Percentiles rank a stretch among this genome's conserved stretches.
These are phyloP conservation scores for Stephania japonica DNA, from an alignment of 164 flowering plant genomes.

Conservation along the genomic window DNA sequence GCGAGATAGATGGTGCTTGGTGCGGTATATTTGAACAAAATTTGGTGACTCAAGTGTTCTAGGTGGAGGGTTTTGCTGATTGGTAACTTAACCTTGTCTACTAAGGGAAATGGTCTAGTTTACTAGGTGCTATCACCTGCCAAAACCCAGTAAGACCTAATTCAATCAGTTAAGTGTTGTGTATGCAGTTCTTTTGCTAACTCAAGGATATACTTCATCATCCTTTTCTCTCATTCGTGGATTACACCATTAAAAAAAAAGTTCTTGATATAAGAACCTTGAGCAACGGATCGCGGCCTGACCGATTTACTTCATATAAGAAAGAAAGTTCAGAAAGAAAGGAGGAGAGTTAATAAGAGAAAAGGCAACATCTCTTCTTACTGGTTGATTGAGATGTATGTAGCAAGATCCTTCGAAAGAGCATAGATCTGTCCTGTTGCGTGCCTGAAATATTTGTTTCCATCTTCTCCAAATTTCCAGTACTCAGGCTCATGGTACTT, in stretches of 20 bases:
- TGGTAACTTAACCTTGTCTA: not conserved
- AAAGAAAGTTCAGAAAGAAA: not conserved
- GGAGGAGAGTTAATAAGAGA: not conserved
- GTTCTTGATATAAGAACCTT: no score
- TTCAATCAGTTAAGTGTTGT: no score
- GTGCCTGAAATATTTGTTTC: slow-evolving; percentile 86
- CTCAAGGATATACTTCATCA: not conserved
- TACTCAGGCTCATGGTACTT: slow-evolving; percentile 86
- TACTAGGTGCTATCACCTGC: not conserved
- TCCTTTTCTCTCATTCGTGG: not conserved
- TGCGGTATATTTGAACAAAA: no score
- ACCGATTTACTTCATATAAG: not conserved
- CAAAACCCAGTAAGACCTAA: no score
- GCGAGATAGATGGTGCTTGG: no score
- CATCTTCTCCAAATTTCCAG: slow-evolving; percentile 95
- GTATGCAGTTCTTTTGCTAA: no score
- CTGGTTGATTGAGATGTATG: slow-evolving; percentile 82
- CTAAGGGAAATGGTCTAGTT: not conserved
- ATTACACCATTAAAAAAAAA: not conserved
- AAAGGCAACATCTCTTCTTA: slow-evolving; percentile 26
- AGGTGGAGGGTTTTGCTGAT: no score
- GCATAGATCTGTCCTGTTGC: slow-evolving; percentile 93
- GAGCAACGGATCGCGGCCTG: not conserved
- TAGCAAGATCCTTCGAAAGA: slow-evolving; percentile 79
- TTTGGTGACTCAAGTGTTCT: no score